A percentile compares a stretch with the other conserved stretches of the same genome.
These are phyloP conservation scores for Alnus glutinosa DNA, from an alignment of 306 rosid species.

Conservation along the genomic window DNA sequence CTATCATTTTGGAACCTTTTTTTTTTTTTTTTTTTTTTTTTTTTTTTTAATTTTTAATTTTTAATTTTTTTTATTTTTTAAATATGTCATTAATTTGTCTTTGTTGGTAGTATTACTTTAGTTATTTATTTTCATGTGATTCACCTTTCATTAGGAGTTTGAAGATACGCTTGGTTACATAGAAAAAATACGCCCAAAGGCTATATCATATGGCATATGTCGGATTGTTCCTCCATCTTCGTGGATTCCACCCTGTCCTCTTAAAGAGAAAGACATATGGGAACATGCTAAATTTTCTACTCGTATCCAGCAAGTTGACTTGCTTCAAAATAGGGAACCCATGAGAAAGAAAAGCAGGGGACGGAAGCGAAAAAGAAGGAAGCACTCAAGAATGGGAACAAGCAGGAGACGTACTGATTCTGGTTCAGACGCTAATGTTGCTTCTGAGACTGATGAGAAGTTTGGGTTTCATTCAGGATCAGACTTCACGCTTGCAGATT, in stretches of 20 bases:
- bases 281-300: constrained; percentile 77
- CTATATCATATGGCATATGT: constrained; percentile 88
- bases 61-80: background rate
- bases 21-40: background rate
- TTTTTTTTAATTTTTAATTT: too few species aligned
- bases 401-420: constrained; percentile 46
- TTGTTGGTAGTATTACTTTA: constrained; percentile 10
- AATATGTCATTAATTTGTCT: constrained; percentile 8
- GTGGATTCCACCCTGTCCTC: constrained; percentile 90
- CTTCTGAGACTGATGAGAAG: constrained; percentile 63
- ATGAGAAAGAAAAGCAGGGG: constrained; percentile 85
- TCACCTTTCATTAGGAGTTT: constrained; percentile 61
- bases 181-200: constrained; percentile 73
- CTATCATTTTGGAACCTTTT: background rate
- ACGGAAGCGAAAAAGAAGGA: constrained; percentile 72
- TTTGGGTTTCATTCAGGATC: constrained; percentile 87
- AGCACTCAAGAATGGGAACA: constrained; percentile 56
- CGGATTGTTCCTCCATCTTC: constrained; percentile 91
- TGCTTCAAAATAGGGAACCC: constrained; percentile 95
- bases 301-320: constrained; percentile 84
- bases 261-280: constrained; percentile 78
- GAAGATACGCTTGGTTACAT: constrained; percentile 82
- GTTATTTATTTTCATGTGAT: constrained; percentile 3
- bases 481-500: constrained; percentile 67
- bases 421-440: constrained; percentile 52